Base-by-base conservation (phyloP, 208 protist genomes). In the Angomonas ambiguus region DNA sequence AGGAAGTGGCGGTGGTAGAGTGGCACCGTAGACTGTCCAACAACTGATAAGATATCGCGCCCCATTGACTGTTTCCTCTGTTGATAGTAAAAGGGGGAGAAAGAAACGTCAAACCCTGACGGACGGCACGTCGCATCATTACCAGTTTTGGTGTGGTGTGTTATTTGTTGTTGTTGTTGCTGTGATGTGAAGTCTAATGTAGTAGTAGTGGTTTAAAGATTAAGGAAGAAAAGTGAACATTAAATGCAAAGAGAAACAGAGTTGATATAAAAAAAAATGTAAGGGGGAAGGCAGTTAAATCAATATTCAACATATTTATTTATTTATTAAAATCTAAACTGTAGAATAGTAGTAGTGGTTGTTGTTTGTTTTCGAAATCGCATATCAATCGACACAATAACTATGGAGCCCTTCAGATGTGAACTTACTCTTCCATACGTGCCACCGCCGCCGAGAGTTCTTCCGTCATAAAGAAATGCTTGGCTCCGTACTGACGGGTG, bases 401-500 rank as follows among this genome's bases (percentile, higher is more conserved):
- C n/a, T n/a, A n/a, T n/a, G n/a, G n/a, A n/a, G n/a, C n/a, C n/a
- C n/a, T n/a, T n/a, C n/a, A n/a, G n/a, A n/a, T n/a, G n/a, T n/a
- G n/a, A n/a, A n/a, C n/a, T 41, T 13, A 41, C 20, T 20, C 45
- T 5, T 53, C 45, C n/a, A 65, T 63, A 31, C 63, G 58, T 2
- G 18, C 28, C 10, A 83, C 42, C 0, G 73, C 75, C 30, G 74
- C 65, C 0, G 35, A 30, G 51, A 92, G 70, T 10, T 61, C 70
- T 16, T 24, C 57, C 0, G 76, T 65, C 28, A 74, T 59, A 48
- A 70, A 77, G 16, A 89, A 51, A 68, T 83, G 79, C 0, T 69
- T 33, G n/a, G 63, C 28, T 4, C 87, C 87, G 62, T 89, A 84
- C 65, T 83, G 74, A 59, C 74, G 67, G 59, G 80, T 77, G 53